phyloP scores from a whole-genome alignment of 495 filamentous ascomycete genomes.

The Penicillium pancosmium region DNA sequence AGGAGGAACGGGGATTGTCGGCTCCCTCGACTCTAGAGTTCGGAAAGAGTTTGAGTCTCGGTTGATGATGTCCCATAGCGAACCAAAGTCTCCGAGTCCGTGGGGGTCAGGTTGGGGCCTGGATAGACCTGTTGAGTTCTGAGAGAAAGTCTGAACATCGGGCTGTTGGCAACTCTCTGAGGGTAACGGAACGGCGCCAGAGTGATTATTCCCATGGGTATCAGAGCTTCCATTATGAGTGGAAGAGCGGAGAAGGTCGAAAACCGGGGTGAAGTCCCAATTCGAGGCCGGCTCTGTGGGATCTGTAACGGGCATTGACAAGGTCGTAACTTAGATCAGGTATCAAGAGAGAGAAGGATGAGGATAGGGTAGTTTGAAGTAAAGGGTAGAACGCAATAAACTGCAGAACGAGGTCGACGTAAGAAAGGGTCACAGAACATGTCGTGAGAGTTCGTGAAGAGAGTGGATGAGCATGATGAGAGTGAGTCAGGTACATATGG shows the following conservation, averaged over 20 bases:
- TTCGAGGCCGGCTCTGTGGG: conserved; percentile 28
- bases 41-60: conserved; percentile 7
- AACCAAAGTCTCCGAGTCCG: conserved; percentile 42
- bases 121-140: neutral
- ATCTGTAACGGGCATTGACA: conserved; percentile 22
- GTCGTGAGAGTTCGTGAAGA: conserved; percentile 1
- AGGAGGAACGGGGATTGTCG: neutral
- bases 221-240: conserved; percentile 10
- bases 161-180: neutral
- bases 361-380: neutral
- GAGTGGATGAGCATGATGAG: neutral
- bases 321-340: neutral
- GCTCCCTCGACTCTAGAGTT: neutral
- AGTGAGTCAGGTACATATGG: conserved; percentile 1
- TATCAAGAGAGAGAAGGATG: neutral
- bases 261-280: conserved; percentile 55
- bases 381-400: neutral
- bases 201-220: neutral
- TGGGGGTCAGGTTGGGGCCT: conserved; percentile 15
- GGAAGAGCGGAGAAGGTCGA: conserved; percentile 41
- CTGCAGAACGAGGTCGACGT: neutral
- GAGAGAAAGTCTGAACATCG: neutral
- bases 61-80: conserved; percentile 39
- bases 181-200: neutral
- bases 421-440: neutral